These are phyloP conservation scores for Claviceps sp. DNA, from an alignment of 2,329 filamentous ascomycete genomes.

Conservation along the genomic window DNA sequence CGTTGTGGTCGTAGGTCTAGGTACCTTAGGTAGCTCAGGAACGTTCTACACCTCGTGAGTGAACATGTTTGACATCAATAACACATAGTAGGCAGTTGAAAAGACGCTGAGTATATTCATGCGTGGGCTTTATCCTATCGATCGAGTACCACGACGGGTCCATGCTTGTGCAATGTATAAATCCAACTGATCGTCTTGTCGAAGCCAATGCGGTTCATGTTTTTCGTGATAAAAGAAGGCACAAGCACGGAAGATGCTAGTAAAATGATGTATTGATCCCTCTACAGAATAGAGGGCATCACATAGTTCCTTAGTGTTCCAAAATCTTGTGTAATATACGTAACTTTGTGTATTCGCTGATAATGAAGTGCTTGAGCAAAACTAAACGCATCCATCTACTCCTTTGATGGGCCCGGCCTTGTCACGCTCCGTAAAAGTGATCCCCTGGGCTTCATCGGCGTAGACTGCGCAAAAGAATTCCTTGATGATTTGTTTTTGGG, in stretches of 20 bases:
- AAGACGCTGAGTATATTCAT: background rate
- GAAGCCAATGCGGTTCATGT: background rate
- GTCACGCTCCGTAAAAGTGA: slow-evolving; percentile 24
- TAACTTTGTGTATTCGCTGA: background rate
- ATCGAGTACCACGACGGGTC: background rate
- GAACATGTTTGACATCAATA: background rate
- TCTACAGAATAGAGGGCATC: background rate
- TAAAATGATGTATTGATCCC: background rate
- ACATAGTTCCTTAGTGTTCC: background rate
- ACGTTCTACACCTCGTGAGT: background rate
- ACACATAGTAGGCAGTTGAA: background rate
- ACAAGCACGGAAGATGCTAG: background rate
- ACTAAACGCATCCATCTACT: background rate
- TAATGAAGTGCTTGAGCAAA: background rate
- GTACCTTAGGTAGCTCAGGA: background rate
- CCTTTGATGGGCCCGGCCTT: slow-evolving; percentile 13
- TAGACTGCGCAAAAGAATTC: slow-evolving; percentile 22
- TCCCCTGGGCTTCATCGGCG: slow-evolving; percentile 24
- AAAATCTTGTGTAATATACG: too few relatives aligned
- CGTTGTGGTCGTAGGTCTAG: too few relatives aligned
- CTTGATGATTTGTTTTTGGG: slow-evolving; percentile 22
- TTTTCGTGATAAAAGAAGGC: background rate
- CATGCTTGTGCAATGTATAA: background rate
- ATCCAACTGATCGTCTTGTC: background rate
- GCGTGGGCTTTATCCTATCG: background rate